These are phyloP conservation scores for Calendula officinalis DNA, from an alignment of 129 eudicot genomes.

Conservation along the genomic window DNA sequence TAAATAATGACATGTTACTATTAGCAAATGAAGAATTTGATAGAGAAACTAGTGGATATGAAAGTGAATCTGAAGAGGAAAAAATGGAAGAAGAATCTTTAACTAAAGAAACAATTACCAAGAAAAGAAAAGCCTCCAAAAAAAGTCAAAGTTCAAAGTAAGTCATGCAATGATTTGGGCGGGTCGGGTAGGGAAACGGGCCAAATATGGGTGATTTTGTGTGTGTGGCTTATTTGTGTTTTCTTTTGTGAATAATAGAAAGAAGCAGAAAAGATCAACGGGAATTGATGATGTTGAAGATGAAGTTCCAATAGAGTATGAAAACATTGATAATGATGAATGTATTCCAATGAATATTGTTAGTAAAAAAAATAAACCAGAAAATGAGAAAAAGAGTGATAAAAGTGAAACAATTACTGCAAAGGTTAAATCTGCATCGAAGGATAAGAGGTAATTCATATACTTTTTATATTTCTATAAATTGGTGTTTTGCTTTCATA, in stretches of 20 bases:
- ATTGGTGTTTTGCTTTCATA: neutral
- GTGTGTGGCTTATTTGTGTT: conserved; percentile 17
- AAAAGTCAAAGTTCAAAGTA: conserved; percentile 57
- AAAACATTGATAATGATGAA: conserved; percentile 22
- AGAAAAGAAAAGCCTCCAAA: conserved; percentile 68
- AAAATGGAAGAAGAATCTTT: conserved; percentile 40
- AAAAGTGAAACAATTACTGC: conserved; percentile 29
- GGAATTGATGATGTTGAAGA: conserved; percentile 29
- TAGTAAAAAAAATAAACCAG: conserved; percentile 27
- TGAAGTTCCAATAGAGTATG: conserved; percentile 28
- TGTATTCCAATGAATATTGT: conserved; percentile 24
- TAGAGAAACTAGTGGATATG: conserved; percentile 73
- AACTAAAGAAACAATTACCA: conserved; percentile 37
- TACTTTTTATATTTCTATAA: neutral
- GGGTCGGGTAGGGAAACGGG: neutral
- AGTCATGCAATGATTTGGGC: conserved; percentile 20
- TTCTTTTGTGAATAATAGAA: conserved; percentile 34
- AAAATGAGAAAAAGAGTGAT: conserved; percentile 33
- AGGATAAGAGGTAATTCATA: conserved; percentile 40
- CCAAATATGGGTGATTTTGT: conserved; percentile 1
- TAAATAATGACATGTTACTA: conserved; percentile 49
- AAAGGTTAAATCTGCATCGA: conserved; percentile 25
- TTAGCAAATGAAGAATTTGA: conserved; percentile 86
- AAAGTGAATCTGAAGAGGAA: conserved; percentile 55
- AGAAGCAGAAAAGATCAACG: conserved; percentile 45